Percentiles rank a stretch among this genome's conserved stretches.
Conservation (phyloP, 2,329 filamentous ascomycete species). For the Chlorencoelia australis region DNA sequence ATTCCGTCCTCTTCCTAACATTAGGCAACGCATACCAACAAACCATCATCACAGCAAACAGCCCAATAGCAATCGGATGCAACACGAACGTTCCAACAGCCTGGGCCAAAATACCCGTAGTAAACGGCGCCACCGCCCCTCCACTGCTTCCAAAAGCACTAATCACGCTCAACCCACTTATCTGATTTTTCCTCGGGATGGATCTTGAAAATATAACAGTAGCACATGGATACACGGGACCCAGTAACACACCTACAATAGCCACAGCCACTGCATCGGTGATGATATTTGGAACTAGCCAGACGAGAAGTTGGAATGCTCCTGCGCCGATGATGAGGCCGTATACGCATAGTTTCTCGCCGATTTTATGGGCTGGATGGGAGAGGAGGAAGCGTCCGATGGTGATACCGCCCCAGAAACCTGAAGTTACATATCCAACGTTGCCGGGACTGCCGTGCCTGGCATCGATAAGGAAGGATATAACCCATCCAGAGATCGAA, state of each 20-base stretch:
- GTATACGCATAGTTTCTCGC: conserved; percentile 62
- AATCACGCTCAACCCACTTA: conserved; percentile 57
- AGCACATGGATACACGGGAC: conserved; percentile 70
- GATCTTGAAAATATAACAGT: conserved; percentile 51
- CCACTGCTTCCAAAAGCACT: conserved; percentile 60
- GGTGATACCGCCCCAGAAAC: conserved; percentile 66
- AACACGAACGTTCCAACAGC: conserved; percentile 37
- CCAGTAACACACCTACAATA: conserved; percentile 65
- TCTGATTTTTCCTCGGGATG: conserved; percentile 48
- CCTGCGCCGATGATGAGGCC: conserved; percentile 49
- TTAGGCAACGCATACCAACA: conserved; percentile 54
- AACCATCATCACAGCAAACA: conserved; percentile 54
- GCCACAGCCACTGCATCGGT: conserved; percentile 57
- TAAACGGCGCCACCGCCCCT: conserved; percentile 50
- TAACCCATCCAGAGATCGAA: conserved; percentile 76
- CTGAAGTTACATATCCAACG: conserved; percentile 71
- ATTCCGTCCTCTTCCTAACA: conserved; percentile 50
- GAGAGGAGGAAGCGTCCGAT: conserved; percentile 64
- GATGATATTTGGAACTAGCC: conserved; percentile 67
- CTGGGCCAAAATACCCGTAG: conserved; percentile 38
- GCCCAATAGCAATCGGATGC: conserved; percentile 49
- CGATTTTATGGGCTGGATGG: conserved; percentile 53
- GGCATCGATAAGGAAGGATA: conserved; percentile 69
- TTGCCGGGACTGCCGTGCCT: conserved; percentile 58
- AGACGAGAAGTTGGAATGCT: conserved; percentile 65